phyloP scores from a whole-genome alignment of 2,329 filamentous ascomycete species.

The Emericellopsis cladophorae region DNA sequence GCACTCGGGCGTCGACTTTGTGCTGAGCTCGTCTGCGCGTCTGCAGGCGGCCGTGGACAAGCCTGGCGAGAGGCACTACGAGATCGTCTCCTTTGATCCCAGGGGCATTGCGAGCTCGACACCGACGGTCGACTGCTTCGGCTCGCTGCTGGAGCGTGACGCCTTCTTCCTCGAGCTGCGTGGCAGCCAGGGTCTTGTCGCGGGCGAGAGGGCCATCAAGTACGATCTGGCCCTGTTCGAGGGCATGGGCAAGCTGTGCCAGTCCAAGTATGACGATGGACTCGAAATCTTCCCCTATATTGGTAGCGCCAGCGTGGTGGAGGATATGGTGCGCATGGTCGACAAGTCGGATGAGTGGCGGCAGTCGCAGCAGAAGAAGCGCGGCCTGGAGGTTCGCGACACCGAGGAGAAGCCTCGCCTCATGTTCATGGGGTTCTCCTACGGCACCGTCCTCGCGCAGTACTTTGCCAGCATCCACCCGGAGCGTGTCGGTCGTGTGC shows the following conservation, averaged over 20 bases:
- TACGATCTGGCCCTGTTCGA: not conserved
- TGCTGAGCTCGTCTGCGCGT: conserved; percentile 14
- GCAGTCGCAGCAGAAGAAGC: conserved; percentile 6
- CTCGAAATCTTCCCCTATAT: conserved; percentile 10
- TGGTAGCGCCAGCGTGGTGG: conserved; percentile 22
- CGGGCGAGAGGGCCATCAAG: not conserved
- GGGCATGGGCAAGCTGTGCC: not conserved
- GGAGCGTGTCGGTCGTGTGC: conserved; percentile 23
- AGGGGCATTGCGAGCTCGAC: conserved; percentile 24
- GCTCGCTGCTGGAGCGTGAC: conserved; percentile 4
- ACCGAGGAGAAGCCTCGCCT: conserved; percentile 11
- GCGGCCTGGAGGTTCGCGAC: conserved; percentile 1
- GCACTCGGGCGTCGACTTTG: conserved; percentile 20
- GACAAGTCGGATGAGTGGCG: conserved; percentile 22
- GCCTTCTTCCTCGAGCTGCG: not conserved
- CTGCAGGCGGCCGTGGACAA: conserved; percentile 15
- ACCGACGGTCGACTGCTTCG: conserved; percentile 25
- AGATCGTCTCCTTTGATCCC: conserved; percentile 30
- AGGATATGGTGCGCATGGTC: conserved; percentile 29
- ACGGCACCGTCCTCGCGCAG: conserved; percentile 23
- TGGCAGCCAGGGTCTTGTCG: not conserved
- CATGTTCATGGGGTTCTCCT: conserved; percentile 38
- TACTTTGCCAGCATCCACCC: conserved; percentile 22
- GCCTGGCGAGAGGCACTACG: conserved; percentile 19
- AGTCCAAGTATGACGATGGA: not conserved